A percentile compares a stretch with the other conserved stretches of the same genome.
These are phyloP conservation scores for Globisporangium spinosum DNA, from an alignment of 352 stramenopile genomes.

Conservation along the genomic window DNA sequence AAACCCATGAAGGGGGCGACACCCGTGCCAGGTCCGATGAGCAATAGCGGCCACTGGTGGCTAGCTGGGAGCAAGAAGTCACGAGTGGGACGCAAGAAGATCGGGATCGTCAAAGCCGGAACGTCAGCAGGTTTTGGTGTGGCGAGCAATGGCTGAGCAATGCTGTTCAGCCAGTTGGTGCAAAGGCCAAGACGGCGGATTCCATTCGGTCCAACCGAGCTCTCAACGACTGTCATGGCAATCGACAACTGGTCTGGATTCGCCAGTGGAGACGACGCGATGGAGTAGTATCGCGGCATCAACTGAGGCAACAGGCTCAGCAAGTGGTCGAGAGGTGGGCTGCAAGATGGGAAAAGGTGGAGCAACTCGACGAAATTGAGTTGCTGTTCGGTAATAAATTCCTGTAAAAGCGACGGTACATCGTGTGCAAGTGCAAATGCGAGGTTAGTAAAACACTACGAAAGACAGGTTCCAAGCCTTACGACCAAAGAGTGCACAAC, in stretches of 20 bases:
- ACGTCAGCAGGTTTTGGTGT: background rate
- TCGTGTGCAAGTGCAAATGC: background rate
- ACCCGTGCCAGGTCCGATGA: constrained; percentile 95
- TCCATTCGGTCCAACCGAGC: constrained; percentile 39
- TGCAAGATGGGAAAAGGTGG: constrained; percentile 90
- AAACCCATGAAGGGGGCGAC: constrained; percentile 97
- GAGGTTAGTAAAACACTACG: background rate
- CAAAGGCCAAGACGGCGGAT: constrained; percentile 53
- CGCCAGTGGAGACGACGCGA: constrained; percentile 90
- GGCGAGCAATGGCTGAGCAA: constrained; percentile 36
- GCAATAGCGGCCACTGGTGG: constrained; percentile 84
- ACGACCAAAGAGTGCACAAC: background rate
- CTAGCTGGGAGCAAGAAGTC: constrained; percentile 89
- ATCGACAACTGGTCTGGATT: constrained; percentile 67
- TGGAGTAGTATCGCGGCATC: constrained; percentile 94
- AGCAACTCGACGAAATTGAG: constrained; percentile 91
- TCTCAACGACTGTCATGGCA: constrained; percentile 92
- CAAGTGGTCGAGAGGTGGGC: constrained; percentile 83
- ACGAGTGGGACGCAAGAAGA: constrained; percentile 89
- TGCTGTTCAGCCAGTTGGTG: constrained; percentile 55
- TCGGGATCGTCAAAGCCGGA: constrained; percentile 40
- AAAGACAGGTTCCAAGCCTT: background rate
- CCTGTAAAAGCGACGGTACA: constrained; percentile 24
- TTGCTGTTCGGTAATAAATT: constrained; percentile 86
- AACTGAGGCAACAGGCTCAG: constrained; percentile 86